A percentile compares a stretch with the other conserved stretches of the same genome.
These are phyloP conservation scores for Panaeolus cyanescens DNA, from an alignment of 768 basidiomycete species.

Conservation along the genomic window DNA sequence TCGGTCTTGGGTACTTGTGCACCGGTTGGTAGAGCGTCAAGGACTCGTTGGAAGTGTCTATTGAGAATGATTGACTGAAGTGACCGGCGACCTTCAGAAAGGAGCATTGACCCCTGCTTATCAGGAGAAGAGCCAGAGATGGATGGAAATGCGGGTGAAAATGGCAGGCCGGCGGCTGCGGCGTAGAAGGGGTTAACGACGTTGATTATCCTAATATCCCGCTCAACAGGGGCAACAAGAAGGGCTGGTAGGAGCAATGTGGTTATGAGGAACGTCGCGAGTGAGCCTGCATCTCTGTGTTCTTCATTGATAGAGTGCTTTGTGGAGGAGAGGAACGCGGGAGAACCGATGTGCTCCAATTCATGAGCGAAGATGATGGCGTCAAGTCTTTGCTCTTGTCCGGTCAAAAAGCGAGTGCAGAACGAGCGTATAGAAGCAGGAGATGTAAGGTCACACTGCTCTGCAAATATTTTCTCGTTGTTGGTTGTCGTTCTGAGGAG, in stretches of 20 bases:
- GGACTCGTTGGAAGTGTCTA: constrained; percentile 79
- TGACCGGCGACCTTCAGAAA: constrained; percentile 66
- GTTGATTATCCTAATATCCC: constrained; percentile 88
- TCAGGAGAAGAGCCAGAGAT: constrained; percentile 16
- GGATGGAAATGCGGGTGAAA: constrained; percentile 22
- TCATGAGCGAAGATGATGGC: constrained; percentile 81
- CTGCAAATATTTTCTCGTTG: constrained; percentile 80
- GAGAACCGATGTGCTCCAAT: constrained; percentile 62
- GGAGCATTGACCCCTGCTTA: constrained; percentile 37
- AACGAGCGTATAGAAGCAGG: constrained; percentile 70
- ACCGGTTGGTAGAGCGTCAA: constrained; percentile 74
- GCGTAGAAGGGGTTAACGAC: constrained; percentile 90
- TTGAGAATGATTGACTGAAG: constrained; percentile 65
- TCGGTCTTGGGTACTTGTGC: constrained; percentile 52
- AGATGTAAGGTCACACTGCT: constrained; percentile 72
- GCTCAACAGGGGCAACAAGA: constrained; percentile 81
- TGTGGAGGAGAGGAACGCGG: constrained; percentile 25
- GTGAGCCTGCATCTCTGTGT: constrained; percentile 47
- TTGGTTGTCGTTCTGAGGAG: constrained; percentile 68
- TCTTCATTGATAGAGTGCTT: constrained; percentile 28
- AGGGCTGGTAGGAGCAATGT: constrained; percentile 81
- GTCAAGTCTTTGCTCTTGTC: constrained; percentile 70
- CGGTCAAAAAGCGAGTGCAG: constrained; percentile 66
- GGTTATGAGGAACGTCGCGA: constrained; percentile 77
- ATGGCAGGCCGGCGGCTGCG: constrained; percentile 57